A percentile compares a stretch with the other conserved stretches of the same genome.
phyloP scores from a whole-genome alignment of 305 asterid genomes.

The Fraxinus latifolia region DNA sequence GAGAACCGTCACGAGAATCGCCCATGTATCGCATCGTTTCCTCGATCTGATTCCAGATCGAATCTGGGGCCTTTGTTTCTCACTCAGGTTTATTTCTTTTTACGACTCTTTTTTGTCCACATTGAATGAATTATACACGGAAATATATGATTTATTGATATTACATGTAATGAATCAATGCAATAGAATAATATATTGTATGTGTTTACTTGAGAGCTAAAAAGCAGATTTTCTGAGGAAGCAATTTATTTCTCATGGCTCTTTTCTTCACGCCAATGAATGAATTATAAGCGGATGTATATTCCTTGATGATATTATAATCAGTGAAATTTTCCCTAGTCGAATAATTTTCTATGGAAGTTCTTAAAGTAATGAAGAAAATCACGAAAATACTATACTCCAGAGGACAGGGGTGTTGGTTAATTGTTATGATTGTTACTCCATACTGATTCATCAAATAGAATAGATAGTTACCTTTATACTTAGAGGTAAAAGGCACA shows the following conservation, averaged over 20 bases:
- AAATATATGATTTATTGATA: not conserved
- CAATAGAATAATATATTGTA: not conserved
- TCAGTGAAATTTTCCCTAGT: not conserved
- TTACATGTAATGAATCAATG: not conserved
- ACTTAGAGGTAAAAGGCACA: not conserved
- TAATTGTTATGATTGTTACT: not conserved
- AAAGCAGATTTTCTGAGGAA: not conserved
- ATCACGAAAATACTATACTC: not conserved
- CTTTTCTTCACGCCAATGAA: not conserved
- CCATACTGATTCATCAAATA: not conserved
- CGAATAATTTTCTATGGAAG: not conserved
- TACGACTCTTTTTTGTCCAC: not conserved
- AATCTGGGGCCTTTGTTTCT: slow-evolving; percentile 12
- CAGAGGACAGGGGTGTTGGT: not conserved
- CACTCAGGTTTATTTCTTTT: slow-evolving; percentile 25
- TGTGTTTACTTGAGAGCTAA: not conserved
- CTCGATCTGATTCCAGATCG: slow-evolving; percentile 33
- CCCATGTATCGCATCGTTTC: slow-evolving; percentile 30
- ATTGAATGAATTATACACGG: not conserved
- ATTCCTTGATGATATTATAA: not conserved
- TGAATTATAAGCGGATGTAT: not conserved
- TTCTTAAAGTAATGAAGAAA: not conserved
- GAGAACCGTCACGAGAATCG: slow-evolving; percentile 1
- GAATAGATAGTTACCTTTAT: not conserved
- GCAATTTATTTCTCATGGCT: not conserved